Base-by-base conservation (phyloP, 192 early-diverging fungal species). In the Podila epicladia region DNA sequence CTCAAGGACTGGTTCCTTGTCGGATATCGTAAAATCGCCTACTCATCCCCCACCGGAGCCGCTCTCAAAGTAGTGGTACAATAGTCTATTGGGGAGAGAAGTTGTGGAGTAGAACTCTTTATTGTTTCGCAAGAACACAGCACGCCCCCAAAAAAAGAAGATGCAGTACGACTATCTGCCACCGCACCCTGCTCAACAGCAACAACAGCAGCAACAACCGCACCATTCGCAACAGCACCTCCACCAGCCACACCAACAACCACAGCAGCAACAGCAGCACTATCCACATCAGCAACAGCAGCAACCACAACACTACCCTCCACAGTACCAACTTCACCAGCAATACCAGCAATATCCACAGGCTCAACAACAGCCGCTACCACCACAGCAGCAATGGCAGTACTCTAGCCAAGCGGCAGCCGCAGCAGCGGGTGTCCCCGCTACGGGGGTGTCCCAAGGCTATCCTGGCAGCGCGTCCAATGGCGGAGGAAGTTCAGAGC, bases 401-500 rank as follows among this genome's bases (percentile, higher is more conserved):
- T 55, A 55, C 26, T 55, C 53, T n/a, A 55, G 53, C 24, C 53
- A 55, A 24, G 53, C n/a, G 4, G 20, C 53, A 24, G 20, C 24
- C 1, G 9, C 53, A 24, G n/a, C 53, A 22, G n/a, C 53, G 5
- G 41, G 41, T 45, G 41, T 45, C 15, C 53, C 53, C 8, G 24
- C 8, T 4, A 24, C 53, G 3, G 53, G 53, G 9, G n/a, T n/a
- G 9, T 55, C 24, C 13, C n/a, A 20, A 24, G n/a, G 24, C 22
- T 26, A 55, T 17, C 53, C 20, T 24, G 11, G 20, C 5, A 6
- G 11, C 24, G 20, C 53, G 24, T 55, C 53, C 41, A 45, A 45
- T 55, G 53, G 22, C 4, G 53, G 53, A 20, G 24, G n/a, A 20
- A 55, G 53, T 24, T 3, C 49, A 35, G 88, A 90, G 67, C 84